Conservation (phyloP, 352 stramenopile genomes). For the Phytophthora ramorum region DNA sequence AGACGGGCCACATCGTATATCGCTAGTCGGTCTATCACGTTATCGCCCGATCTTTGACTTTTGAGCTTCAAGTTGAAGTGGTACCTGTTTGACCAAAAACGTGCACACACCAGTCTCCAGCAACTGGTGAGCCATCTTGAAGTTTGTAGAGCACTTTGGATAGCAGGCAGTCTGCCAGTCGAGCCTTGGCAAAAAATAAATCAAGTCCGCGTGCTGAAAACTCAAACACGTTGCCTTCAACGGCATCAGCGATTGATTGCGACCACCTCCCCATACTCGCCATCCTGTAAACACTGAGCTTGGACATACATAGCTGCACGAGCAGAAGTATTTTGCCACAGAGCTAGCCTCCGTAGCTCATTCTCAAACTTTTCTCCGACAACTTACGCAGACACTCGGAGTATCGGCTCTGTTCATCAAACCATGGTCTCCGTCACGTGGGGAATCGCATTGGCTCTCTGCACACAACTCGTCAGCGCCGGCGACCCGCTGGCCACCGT, state of each 20-base stretch:
- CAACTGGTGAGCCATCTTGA: not conserved
- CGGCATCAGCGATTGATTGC: too few species aligned
- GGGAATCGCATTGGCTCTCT: slow-evolving; percentile 35
- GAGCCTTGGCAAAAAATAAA: not conserved
- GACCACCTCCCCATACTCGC: too few species aligned
- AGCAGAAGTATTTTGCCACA: too few species aligned
- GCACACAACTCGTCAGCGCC: slow-evolving; percentile 21
- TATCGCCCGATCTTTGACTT: not conserved
- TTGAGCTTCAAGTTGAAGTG: slow-evolving; percentile 13
- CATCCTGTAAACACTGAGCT: too few species aligned
- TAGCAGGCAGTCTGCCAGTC: not conserved
- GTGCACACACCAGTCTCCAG: too few species aligned
- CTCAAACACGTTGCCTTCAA: too few species aligned
- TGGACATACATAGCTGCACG: too few species aligned
- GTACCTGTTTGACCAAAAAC: not conserved
- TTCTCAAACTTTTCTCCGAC: slow-evolving; percentile 25
- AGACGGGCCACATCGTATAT: slow-evolving; percentile 4
- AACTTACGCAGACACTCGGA: slow-evolving; percentile 6
- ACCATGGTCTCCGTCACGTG: slow-evolving; percentile 37
- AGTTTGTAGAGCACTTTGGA: too few species aligned
- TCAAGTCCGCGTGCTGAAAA: not conserved
- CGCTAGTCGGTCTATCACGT: slow-evolving; percentile 10
- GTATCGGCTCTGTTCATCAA: not conserved
- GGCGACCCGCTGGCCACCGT: slow-evolving; percentile 33
- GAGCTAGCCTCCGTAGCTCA: slow-evolving; percentile 11